Base-by-base conservation (phyloP, 768 basidiomycete species). In the Termitomyces bulborhizus region DNA sequence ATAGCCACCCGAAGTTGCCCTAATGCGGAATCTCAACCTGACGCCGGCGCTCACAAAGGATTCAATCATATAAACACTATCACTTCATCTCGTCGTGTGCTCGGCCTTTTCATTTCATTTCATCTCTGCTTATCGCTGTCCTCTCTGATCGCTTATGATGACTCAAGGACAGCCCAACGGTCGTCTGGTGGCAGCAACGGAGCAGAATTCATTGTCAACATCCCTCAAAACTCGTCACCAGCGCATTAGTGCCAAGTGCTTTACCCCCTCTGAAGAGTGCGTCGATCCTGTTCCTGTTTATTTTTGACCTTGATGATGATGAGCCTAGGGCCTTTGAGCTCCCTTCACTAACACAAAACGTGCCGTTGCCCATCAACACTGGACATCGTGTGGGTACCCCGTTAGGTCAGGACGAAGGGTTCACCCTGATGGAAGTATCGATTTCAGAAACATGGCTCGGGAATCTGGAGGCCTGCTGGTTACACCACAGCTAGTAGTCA, bases 221-320 rank as follows among this genome's bases (percentile, higher is more conserved):
- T 37, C 54, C 3, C 54, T 55, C 32, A 31, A 42, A 32, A 15
- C 48, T 27, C 48, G 36, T n/a, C 49, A 55, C 45, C 47, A 55
- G 27, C 48, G 48, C 21, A 37, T 55, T 6, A 50, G 48, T 36
- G 54, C 54, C 9, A 55, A 55, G 43, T 50, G 42, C 36, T 55
- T 55, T 27, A 50, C 48, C 42, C 54, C 54, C 24, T 49, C 54
- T 18, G 54, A 55, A n/a, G 54, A 51, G 54, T 55, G 18, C 11
- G 54, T 45, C 13, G 16, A 16, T 3, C 39, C 7, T n/a, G 13
- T 29, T 12, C 15, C 11, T 44, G 13, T 12, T n/a, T 21, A 21
- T 16, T 37, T 18, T 54, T 12, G 34, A 55, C 21, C 34, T 50
- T 26, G 27, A 12, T 27, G 31, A 34, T 8, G 3, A 32, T 16